These are phyloP conservation scores for Talaromyces albobiverticillius DNA, from an alignment of 2,329 filamentous ascomycete species.

Conservation along the genomic window DNA sequence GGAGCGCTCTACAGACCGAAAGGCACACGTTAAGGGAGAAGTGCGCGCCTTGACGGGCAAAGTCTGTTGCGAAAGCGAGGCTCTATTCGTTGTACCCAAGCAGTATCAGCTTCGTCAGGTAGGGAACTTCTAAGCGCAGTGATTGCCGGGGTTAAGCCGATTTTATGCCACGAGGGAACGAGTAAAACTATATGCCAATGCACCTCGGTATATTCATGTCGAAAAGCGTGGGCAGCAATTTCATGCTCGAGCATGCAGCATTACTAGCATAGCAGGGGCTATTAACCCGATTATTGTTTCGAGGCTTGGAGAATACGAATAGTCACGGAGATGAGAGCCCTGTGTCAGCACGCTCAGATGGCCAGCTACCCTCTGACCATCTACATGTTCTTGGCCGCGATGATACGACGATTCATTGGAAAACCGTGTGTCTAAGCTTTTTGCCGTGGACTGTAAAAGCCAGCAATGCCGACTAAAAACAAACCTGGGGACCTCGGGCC, in stretches of 20 bases:
- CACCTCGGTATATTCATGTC: neutral
- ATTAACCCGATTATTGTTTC: too few relatives aligned
- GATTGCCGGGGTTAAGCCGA: slow-evolving; percentile 11
- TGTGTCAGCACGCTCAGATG: too few relatives aligned
- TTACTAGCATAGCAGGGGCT: neutral
- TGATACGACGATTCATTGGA: too few relatives aligned
- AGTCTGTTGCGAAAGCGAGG: slow-evolving; percentile 58
- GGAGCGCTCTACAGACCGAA: slow-evolving; percentile 36
- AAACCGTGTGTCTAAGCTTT: too few relatives aligned
- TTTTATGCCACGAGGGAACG: neutral
- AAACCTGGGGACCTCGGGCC: too few relatives aligned
- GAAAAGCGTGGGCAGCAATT: neutral
- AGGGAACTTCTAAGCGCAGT: slow-evolving; percentile 33
- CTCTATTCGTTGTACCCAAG: slow-evolving; percentile 59
- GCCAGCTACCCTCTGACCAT: too few relatives aligned
- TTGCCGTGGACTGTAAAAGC: too few relatives aligned
- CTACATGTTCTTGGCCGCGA: too few relatives aligned
- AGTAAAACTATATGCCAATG: neutral
- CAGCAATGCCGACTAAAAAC: too few relatives aligned
- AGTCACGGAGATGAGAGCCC: too few relatives aligned
- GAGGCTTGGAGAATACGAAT: too few relatives aligned
- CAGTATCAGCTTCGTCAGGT: slow-evolving; percentile 41
- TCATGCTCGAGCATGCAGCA: neutral
- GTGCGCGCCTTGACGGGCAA: slow-evolving; percentile 46
- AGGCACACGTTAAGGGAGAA: slow-evolving; percentile 34